Conservation (phyloP, 148 eudicot species). For the Talinum fruticosum region DNA sequence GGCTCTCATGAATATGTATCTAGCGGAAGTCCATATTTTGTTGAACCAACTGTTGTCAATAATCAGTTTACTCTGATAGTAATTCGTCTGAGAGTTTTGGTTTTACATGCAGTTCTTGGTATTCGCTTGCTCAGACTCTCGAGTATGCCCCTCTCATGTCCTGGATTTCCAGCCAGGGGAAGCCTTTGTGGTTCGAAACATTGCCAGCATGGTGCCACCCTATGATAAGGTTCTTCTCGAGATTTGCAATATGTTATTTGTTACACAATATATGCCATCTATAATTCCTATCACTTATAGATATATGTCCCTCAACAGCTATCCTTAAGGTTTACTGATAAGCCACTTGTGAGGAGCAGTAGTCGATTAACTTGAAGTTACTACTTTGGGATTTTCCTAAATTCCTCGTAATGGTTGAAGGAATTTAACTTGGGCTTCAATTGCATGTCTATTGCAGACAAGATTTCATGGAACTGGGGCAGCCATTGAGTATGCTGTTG, state of each 20-base stretch:
- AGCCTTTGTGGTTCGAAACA: conserved; percentile 83
- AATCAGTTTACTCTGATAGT: neutral
- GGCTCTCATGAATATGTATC: neutral
- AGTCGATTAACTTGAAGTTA: neutral
- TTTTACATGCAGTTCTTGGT: conserved; percentile 66
- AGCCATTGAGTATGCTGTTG: conserved; percentile 81
- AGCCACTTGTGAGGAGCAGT: neutral
- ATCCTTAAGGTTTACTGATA: neutral
- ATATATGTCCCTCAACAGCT: no score
- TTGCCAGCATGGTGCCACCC: conserved; percentile 94
- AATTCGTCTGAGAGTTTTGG: neutral
- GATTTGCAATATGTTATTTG: neutral
- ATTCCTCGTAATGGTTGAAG: neutral
- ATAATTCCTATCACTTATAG: no score
- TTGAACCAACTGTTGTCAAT: neutral
- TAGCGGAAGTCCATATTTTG: neutral
- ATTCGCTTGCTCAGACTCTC: conserved; percentile 86
- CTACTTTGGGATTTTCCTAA: neutral
- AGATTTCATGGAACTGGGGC: conserved; percentile 73
- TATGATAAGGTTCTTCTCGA: conserved; percentile 42
- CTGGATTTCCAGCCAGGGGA: conserved; percentile 90
- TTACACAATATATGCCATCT: no score
- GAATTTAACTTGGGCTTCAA: neutral
- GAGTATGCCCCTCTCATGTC: conserved; percentile 82
- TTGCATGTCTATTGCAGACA: conserved; percentile 39